Percentiles rank a stretch among this genome's conserved stretches.
These are phyloP conservation scores for Cyclospora cayetanensis DNA, from an alignment of 169 alveolate species.

Conservation along the genomic window DNA sequence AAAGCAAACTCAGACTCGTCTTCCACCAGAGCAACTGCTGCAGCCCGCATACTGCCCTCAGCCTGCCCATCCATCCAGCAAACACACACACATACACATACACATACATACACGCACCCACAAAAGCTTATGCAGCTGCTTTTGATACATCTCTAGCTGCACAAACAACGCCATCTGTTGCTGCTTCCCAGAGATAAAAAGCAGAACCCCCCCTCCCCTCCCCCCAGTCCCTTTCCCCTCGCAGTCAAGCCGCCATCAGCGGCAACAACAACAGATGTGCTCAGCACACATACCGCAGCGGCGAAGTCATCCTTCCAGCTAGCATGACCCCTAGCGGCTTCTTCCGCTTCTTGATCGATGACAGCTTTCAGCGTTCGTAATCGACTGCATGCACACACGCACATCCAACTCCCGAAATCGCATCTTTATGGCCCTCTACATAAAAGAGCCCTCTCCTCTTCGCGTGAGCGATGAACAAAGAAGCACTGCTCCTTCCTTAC, in stretches of 20 bases:
- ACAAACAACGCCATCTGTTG: not conserved
- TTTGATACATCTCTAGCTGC: not conserved
- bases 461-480: no score
- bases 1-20: not conserved
- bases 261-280: not conserved
- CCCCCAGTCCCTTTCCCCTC: no score
- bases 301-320: not conserved
- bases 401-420: not conserved
- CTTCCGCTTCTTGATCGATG: not conserved
- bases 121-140: not conserved
- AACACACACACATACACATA: no score
- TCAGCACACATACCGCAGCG: not conserved
- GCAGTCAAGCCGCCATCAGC: not conserved
- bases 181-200: not conserved
- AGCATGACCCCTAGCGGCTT: not conserved
- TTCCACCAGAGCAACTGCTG: not conserved
- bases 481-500: no score
- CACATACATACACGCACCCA: no score
- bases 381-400: not conserved
- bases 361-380: not conserved
- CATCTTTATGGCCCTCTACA: not conserved
- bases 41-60: not conserved
- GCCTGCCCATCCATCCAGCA: not conserved
- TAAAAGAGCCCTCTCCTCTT: no score
- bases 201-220: no score